Evolutionary conservation across 2,329 filamentous ascomycete genomes (phyloP).

Genomic region (Trichoderma sp.): DNA sequence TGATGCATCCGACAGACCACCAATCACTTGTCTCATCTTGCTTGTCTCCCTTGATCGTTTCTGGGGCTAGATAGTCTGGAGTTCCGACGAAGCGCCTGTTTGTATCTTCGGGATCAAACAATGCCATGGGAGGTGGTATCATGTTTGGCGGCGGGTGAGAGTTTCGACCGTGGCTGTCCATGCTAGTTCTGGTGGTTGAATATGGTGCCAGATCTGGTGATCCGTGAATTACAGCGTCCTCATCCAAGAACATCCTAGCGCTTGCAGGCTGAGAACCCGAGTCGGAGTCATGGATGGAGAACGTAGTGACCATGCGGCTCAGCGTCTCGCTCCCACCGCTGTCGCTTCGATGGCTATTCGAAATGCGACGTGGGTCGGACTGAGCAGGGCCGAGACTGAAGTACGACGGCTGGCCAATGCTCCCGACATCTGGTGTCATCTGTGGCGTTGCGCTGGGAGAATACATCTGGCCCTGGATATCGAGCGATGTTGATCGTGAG

Average conservation of each 20-base stretch:
- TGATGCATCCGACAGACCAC: slow-evolving; percentile 99
- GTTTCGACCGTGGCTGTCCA: slow-evolving; percentile 35
- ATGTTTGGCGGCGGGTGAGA: slow-evolving; percentile 56
- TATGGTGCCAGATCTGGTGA: slow-evolving; percentile 71
- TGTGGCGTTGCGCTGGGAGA: slow-evolving; percentile 84
- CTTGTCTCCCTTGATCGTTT: slow-evolving; percentile 91
- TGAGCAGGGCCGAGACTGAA: slow-evolving; percentile 67
- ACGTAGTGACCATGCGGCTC: slow-evolving; percentile 75
- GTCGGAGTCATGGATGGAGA: slow-evolving; percentile 67
- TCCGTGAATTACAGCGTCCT: slow-evolving; percentile 68
- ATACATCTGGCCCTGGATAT: slow-evolving; percentile 67
- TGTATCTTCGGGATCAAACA: slow-evolving; percentile 93
- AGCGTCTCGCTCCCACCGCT: slow-evolving; percentile 87
- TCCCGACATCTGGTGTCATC: slow-evolving; percentile 69
- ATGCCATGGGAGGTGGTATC: slow-evolving; percentile 87
- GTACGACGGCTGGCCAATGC: slow-evolving; percentile 82
- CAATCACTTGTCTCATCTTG: slow-evolving; percentile 99
- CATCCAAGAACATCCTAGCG: slow-evolving; percentile 64
- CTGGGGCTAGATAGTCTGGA: slow-evolving; percentile 92
- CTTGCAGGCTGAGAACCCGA: slow-evolving; percentile 43
- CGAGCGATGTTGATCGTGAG: slow-evolving; percentile 89
- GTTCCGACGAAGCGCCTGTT: slow-evolving; percentile 93
- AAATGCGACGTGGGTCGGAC: slow-evolving; percentile 65
- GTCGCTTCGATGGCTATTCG: slow-evolving; percentile 77
- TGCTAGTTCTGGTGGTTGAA: slow-evolving; percentile 30